A percentile compares a stretch with the other conserved stretches of the same genome.
Conservation (phyloP, 345 rosid genomes). For the Psidium guajava region DNA sequence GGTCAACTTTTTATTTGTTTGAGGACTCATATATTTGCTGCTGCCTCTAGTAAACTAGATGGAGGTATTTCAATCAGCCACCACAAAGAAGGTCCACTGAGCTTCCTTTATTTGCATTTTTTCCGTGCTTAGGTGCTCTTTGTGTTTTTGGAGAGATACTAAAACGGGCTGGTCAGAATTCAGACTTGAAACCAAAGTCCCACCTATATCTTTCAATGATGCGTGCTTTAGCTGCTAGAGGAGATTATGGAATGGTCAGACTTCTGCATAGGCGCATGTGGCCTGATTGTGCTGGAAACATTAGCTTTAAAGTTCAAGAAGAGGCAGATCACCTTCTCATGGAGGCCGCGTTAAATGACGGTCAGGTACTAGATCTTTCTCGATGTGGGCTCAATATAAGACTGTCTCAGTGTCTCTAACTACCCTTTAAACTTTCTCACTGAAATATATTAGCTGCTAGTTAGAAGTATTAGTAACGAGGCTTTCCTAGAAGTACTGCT, state of each 20-base stretch:
- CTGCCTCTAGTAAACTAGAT: background rate
- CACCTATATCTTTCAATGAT: slow-evolving; percentile 70
- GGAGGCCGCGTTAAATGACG: slow-evolving; percentile 73
- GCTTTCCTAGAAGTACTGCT: background rate
- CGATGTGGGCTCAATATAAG: background rate
- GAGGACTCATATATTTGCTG: background rate
- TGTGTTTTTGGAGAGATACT: slow-evolving; percentile 71
- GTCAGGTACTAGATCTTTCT: slow-evolving; percentile 35
- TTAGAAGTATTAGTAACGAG: background rate
- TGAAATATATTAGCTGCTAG: background rate
- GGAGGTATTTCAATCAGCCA: background rate
- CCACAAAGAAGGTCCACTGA: background rate
- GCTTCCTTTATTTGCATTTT: background rate
- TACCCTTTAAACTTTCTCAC: background rate
- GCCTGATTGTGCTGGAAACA: slow-evolving; percentile 64
- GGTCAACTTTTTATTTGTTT: background rate
- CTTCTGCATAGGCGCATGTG: slow-evolving; percentile 42
- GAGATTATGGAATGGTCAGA: slow-evolving; percentile 49
- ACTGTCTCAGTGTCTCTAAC: background rate
- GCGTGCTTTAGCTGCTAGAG: slow-evolving; percentile 52
- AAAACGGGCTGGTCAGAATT: slow-evolving; percentile 40
- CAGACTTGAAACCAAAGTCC: slow-evolving; percentile 53
- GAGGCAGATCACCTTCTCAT: slow-evolving; percentile 72
- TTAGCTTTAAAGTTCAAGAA: slow-evolving; percentile 36
- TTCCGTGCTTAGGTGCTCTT: slow-evolving; percentile 38